Evolutionary conservation across 2,329 filamentous ascomycete genomes (phyloP), one percentile per base, ranked within the genome.

Genomic region (Phaeoacremonium minimum): DNA sequence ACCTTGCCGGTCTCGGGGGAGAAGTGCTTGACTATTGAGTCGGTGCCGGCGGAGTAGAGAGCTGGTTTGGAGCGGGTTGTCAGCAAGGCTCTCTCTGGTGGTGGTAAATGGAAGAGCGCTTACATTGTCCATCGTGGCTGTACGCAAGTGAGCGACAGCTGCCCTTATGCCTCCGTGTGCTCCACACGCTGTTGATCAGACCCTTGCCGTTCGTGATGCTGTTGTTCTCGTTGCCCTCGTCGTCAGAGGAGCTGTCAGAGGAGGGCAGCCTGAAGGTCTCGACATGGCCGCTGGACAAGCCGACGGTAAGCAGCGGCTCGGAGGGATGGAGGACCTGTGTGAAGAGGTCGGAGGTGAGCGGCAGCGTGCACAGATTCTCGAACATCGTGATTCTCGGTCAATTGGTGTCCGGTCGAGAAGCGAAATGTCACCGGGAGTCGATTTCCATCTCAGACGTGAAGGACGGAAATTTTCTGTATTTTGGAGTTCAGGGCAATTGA

Each of bases 331-430:
- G 69, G 11, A 84, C 85, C 61, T 95, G 89, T 2, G 87, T 66
- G 66, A 98, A 97, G 51, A 98, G 73, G 55, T 97, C 93, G 39
- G 86, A 77, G 40, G 78, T 77, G 32, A 97, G 79, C 45, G 90
- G 89, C 31, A 97, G 78, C 17, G 86, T 88, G 71, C 91, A 96
- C 46, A 95, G 76, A 46, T 88, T 95, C 61, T 96, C 89, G 56
- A 94, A 87, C 87, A 94, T 94, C n/a, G n/a, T n/a, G n/a, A n/a
- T n/a, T n/a, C n/a, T n/a, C n/a, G n/a, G n/a, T n/a, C n/a, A n/a
- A n/a, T n/a, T n/a, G n/a, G n/a, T n/a, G n/a, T n/a, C n/a, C n/a
- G n/a, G n/a, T n/a, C n/a, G n/a, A n/a, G n/a, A n/a, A n/a, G n/a
- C n/a, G n/a, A n/a, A n/a, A n/a, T n/a, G n/a, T n/a, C n/a, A n/a